Evolutionary conservation across 2,329 filamentous ascomycete genomes (phyloP).

Genomic region (Scedosporium aurantiacum): DNA sequence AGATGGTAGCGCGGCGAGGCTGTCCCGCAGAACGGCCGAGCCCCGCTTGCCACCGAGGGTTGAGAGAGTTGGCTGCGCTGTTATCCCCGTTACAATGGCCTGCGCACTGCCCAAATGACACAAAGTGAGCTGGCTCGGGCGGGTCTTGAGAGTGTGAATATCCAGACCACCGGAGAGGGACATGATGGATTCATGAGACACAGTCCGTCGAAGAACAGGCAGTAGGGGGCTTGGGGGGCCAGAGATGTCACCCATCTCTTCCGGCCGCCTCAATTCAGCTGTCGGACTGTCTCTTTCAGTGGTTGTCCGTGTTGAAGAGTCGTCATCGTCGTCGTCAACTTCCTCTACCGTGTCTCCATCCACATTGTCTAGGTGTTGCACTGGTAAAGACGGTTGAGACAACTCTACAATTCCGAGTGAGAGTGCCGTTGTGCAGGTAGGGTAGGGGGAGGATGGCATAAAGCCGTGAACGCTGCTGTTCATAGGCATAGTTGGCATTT

Average conservation of each 20-base stretch:
- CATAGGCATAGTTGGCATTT: not conserved
- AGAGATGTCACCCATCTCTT: conserved; percentile 21
- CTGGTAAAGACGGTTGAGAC: not conserved
- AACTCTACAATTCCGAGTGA: not conserved
- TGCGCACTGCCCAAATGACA: conserved; percentile 41
- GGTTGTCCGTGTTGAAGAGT: conserved; percentile 7
- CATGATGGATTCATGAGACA: conserved; percentile 81
- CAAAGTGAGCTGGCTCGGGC: conserved; percentile 63
- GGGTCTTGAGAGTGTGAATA: conserved; percentile 68
- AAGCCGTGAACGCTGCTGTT: not conserved
- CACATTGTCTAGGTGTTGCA: not conserved
- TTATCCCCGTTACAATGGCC: conserved; percentile 46
- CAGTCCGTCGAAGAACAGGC: conserved; percentile 45
- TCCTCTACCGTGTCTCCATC: conserved; percentile 22
- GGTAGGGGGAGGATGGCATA: not conserved
- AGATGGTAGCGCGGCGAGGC: conserved; percentile 28
- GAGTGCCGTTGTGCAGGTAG: not conserved
- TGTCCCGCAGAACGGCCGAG: conserved; percentile 48
- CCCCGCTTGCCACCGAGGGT: conserved; percentile 34
- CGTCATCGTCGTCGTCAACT: conserved; percentile 20
- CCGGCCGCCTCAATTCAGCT: conserved; percentile 19
- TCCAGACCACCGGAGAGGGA: conserved; percentile 82
- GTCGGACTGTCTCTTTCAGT: conserved; percentile 22
- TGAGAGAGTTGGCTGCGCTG: conserved; percentile 46
- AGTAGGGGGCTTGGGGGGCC: conserved; percentile 28